Conservation (phyloP, 2,329 filamentous ascomycete genomes). For the Verticillium zaregamsianum region DNA sequence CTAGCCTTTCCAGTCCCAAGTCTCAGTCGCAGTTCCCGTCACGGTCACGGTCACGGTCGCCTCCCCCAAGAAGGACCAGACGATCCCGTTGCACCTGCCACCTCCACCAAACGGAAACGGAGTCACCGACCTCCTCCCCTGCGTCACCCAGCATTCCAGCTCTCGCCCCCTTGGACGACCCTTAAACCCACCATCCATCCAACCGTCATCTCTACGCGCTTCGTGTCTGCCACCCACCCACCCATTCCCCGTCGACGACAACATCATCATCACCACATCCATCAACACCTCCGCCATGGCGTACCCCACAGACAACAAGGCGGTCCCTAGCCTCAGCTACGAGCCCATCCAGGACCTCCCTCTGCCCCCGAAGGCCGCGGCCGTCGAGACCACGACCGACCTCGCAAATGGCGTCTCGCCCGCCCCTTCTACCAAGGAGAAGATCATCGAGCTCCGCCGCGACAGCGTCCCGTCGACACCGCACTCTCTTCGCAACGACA, state of each 20-base stretch:
- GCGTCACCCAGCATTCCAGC: neutral
- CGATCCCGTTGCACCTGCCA: neutral
- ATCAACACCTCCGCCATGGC: neutral
- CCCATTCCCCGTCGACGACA: neutral
- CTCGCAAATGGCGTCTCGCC: neutral
- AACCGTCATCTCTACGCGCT: neutral
- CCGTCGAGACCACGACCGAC: neutral
- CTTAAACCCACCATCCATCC: neutral
- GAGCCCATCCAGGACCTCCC: neutral
- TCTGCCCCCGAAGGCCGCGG: neutral
- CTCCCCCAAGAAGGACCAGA: neutral
- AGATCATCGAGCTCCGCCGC: conserved; percentile 22
- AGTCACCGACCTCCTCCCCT: neutral
- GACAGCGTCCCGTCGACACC: conserved; percentile 40
- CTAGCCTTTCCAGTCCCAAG: neutral
- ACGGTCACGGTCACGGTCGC: neutral
- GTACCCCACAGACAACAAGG: neutral
- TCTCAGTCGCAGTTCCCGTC: neutral
- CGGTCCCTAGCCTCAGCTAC: neutral
- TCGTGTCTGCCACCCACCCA: neutral
- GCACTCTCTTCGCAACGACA: conserved; percentile 33
- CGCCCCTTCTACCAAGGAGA: conserved; percentile 10
- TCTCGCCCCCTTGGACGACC: neutral
- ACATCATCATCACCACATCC: neutral
- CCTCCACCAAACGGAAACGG: neutral